These are phyloP conservation scores for Helicocarpus griseus DNA, from an alignment of 2,329 filamentous ascomycete genomes.

Conservation along the genomic window DNA sequence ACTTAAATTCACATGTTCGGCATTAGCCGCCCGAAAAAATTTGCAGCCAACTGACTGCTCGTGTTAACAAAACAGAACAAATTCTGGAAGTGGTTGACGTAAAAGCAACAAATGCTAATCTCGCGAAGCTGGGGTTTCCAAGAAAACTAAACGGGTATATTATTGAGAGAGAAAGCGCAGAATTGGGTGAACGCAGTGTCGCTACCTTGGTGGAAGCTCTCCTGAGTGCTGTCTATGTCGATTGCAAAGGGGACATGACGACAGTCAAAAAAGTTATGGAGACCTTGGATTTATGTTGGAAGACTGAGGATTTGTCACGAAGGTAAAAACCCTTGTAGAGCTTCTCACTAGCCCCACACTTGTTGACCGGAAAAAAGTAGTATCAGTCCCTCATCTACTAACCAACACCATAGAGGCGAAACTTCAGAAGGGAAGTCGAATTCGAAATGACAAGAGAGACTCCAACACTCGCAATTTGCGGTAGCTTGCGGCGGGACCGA, in stretches of 20 bases:
- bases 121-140: neutral
- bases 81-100: neutral
- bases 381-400: no score
- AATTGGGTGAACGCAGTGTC: constrained; percentile 13
- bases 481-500: no score
- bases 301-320: neutral
- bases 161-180: constrained; percentile 8
- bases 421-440: no score
- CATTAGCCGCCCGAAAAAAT: no score
- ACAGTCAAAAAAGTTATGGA: constrained; percentile 8
- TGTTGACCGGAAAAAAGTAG: no score
- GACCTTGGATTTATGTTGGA: constrained; percentile 8
- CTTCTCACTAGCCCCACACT: no score
- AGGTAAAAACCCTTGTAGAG: no score
- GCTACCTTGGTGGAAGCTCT: constrained; percentile 25
- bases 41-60: no score
- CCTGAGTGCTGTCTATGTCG: constrained; percentile 25
- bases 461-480: no score
- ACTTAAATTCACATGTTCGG: no score
- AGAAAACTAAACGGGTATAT: constrained; percentile 8
- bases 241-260: constrained; percentile 15
- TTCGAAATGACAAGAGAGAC: neutral
- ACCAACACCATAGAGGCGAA: no score
- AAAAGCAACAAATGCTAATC: neutral
- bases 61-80: no score